Evolutionary conservation across 108 stramenopile genomes (phyloP), one percentile per base, ranked within the genome.

Genomic region (Nitzschia sp.): DNA sequence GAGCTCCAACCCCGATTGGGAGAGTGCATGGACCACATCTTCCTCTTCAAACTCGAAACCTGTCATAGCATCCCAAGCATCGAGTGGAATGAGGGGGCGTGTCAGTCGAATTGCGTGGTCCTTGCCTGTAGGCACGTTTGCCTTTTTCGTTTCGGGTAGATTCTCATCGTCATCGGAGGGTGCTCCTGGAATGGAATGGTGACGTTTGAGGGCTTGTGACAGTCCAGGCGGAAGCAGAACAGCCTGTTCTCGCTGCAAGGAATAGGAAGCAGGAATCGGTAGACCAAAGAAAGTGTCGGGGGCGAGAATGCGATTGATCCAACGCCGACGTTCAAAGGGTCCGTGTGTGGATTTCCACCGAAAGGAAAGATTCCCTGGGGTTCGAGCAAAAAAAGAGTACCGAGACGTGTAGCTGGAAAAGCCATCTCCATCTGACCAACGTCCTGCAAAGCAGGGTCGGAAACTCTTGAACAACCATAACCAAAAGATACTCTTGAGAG

Each of bases 31-130:
- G 24, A 87, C 63, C 6, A 65, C 41, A 21, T 82, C 75, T 8
- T 75, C 78, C 52, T 82, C 67, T 38, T 71, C 48, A 54, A 89
- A 89, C 61, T 93, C 92, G 22, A 69, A 53, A 10, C 92, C 89
- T 9, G 83, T 84, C 29, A 88, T 60, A 19, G 42, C 38, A 21
- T 77, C 71, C 81, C 77, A 86, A 38, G 71, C 41, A 63, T 68
- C 52, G 65, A 69, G 70, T 53, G 86, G 81, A 24, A 93, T 75
- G 12, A 93, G 63, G 10, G 89, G 92, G 20, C 70, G 20, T n/a
- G 61, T 44, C 1, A 62, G 60, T 0, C 41, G 41, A 3, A 43
- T 56, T 8, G 19, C 41, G 41, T 21, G 53, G 20, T 65, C 37
- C 2, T 65, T 65, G 41, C 43, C 20, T 9, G 20, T 22, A 7